Conservation (phyloP, 2,329 filamentous ascomycete genomes). For the Aspergillus spinulosporus region DNA sequence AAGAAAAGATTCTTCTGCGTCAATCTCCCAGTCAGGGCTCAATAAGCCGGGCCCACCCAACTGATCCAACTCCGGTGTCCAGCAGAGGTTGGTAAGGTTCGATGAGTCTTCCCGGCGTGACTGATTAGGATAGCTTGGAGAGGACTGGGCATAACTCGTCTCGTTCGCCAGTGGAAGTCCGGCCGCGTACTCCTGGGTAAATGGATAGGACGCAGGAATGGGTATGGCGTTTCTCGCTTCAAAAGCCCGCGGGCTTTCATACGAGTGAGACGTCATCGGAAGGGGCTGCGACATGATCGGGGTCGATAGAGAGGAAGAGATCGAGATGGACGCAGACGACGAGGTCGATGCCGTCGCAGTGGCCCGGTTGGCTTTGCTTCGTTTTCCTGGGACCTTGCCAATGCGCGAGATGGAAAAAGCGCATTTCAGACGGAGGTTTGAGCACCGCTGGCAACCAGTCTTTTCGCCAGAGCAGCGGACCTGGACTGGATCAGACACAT, state of each 20-base stretch:
- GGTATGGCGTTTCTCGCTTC: background rate
- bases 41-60: constrained; percentile 6
- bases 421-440: constrained; percentile 17
- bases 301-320: constrained; percentile 9
- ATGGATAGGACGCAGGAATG: background rate
- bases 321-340: background rate
- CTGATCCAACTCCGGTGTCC: constrained; percentile 17
- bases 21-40: constrained; percentile 16
- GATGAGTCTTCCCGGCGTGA: background rate
- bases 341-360: background rate
- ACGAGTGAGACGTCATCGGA: background rate
- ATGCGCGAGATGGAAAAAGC: constrained; percentile 23
- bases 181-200: background rate
- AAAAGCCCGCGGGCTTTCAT: background rate
- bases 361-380: constrained; percentile 21
- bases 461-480: constrained; percentile 23
- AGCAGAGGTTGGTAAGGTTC: constrained; percentile 8
- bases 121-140: background rate
- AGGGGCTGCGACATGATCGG: constrained; percentile 9
- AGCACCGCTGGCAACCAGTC: constrained; percentile 20
- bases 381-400: constrained; percentile 21
- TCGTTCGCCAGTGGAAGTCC: background rate
- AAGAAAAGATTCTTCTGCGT: constrained; percentile 5
- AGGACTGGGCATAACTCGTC: background rate
- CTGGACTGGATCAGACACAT: constrained; percentile 1